Evolutionary conservation across 2,329 filamentous ascomycete species (phyloP).

Genomic region (Pezicula rhizophila): DNA sequence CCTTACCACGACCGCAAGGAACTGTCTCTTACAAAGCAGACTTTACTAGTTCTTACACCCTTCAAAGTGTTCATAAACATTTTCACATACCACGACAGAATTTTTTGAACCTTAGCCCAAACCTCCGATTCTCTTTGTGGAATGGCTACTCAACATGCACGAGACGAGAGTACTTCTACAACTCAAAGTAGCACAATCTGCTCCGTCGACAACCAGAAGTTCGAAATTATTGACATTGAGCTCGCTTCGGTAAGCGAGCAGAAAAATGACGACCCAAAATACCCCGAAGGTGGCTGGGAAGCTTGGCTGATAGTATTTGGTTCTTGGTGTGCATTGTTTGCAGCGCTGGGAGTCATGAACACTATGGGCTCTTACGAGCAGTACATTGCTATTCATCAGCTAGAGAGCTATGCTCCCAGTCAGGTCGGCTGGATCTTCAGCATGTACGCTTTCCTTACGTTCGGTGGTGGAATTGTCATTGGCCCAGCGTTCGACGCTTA

Average conservation of each 20-base stretch:
- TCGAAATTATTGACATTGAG: not conserved
- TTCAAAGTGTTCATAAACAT: too few relatives aligned
- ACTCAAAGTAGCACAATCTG: not conserved
- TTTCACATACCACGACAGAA: too few relatives aligned
- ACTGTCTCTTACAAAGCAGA: too few relatives aligned
- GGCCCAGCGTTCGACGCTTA: conserved; percentile 60
- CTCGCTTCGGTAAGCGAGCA: not conserved
- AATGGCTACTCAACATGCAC: too few relatives aligned
- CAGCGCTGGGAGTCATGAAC: conserved; percentile 73
- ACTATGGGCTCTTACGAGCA: conserved; percentile 43
- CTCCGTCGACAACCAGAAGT: not conserved
- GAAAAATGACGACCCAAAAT: not conserved
- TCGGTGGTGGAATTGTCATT: conserved; percentile 66
- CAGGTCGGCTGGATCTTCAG: conserved; percentile 85
- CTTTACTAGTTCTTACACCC: too few relatives aligned
- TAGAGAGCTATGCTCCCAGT: conserved; percentile 59
- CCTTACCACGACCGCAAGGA: too few relatives aligned
- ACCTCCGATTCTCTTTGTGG: too few relatives aligned
- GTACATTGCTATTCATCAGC: conserved; percentile 60
- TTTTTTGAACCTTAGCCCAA: too few relatives aligned
- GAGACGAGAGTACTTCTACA: not conserved
- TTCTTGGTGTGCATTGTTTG: conserved; percentile 69
- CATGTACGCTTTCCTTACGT: conserved; percentile 73
- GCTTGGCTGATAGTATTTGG: conserved; percentile 83
- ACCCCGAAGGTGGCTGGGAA: conserved; percentile 76